A percentile compares a stretch with the other conserved stretches of the same genome.
phyloP scores from a whole-genome alignment of 345 rosid genomes.

The Xanthoceras sorbifolium region DNA sequence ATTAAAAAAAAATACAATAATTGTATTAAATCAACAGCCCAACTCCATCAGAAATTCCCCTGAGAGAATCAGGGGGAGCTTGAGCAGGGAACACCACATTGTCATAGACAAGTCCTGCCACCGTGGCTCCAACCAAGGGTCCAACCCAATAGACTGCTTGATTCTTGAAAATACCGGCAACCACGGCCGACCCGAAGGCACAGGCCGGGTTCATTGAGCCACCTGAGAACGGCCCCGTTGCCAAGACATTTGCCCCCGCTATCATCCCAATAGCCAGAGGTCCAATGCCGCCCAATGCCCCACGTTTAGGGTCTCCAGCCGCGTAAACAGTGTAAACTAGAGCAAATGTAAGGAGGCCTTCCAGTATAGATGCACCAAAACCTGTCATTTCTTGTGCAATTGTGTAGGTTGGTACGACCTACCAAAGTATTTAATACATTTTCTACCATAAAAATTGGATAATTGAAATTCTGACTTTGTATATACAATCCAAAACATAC shows the following conservation, averaged over 20 bases:
- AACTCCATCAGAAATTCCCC: constrained; percentile 35
- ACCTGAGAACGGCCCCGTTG: constrained; percentile 84
- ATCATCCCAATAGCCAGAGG: constrained; percentile 61
- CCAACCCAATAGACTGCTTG: constrained; percentile 97
- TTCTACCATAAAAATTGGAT: too few relatives aligned
- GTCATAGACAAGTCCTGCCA: constrained; percentile 76
- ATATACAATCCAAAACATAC: not conserved
- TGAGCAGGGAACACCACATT: constrained; percentile 49
- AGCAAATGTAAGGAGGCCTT: constrained; percentile 70
- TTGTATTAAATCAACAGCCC: not conserved
- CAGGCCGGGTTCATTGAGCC: constrained; percentile 91
- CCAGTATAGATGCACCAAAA: constrained; percentile 82
- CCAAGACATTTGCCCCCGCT: constrained; percentile 76
- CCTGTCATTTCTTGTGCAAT: constrained; percentile 88
- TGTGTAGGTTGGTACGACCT: constrained; percentile 59
- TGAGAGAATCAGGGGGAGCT: constrained; percentile 28
- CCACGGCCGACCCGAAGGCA: constrained; percentile 75
- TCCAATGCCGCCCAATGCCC: constrained; percentile 46
- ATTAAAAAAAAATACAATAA: not conserved
- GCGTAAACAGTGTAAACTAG: constrained; percentile 75
- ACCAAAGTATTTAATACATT: constrained; percentile 3
- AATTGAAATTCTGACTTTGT: not conserved
- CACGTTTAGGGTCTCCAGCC: constrained; percentile 54
- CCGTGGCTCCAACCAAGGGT: constrained; percentile 72
- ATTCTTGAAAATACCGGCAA: constrained; percentile 73